Percentiles rank a stretch among this genome's conserved stretches.
Conservation (phyloP, 495 filamentous ascomycete species). For the Podospora comata region DNA sequence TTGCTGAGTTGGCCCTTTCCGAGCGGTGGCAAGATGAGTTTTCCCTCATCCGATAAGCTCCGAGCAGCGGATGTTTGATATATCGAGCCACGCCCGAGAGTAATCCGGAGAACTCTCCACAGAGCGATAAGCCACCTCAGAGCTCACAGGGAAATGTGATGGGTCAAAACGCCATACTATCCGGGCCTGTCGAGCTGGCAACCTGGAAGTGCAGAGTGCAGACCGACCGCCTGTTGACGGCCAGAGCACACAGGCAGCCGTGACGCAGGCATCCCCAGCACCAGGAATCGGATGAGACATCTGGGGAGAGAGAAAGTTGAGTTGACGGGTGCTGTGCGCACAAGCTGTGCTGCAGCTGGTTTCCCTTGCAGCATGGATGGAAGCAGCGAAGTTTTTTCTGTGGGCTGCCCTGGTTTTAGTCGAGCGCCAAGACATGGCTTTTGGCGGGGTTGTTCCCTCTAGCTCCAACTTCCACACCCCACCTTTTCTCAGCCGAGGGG, state of each 20-base stretch:
- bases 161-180: not conserved
- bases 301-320: not conserved
- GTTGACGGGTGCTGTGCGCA: not conserved
- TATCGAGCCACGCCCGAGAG: slow-evolving; percentile 7
- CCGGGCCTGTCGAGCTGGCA: not conserved
- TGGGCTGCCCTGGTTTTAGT: slow-evolving; percentile 3
- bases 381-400: slow-evolving; percentile 5
- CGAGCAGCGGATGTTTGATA: slow-evolving; percentile 9
- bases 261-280: not conserved
- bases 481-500: slow-evolving; percentile 6
- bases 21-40: slow-evolving; percentile 7
- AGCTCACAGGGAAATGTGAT: not conserved
- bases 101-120: slow-evolving; percentile 22
- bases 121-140: slow-evolving; percentile 13
- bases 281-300: not conserved
- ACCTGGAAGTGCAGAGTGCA: not conserved
- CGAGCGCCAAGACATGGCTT: not conserved
- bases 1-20: not conserved
- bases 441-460: slow-evolving; percentile 10
- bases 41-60: slow-evolving; percentile 16
- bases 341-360: not conserved
- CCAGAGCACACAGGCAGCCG: too few species aligned
- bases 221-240: too few species aligned
- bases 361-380: slow-evolving; percentile 1
- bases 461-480: slow-evolving; percentile 5